phyloP scores from a whole-genome alignment of 225 moss, liverwort and hornwort genomes.

The Bryoerythrophyllum caledonicum region DNA sequence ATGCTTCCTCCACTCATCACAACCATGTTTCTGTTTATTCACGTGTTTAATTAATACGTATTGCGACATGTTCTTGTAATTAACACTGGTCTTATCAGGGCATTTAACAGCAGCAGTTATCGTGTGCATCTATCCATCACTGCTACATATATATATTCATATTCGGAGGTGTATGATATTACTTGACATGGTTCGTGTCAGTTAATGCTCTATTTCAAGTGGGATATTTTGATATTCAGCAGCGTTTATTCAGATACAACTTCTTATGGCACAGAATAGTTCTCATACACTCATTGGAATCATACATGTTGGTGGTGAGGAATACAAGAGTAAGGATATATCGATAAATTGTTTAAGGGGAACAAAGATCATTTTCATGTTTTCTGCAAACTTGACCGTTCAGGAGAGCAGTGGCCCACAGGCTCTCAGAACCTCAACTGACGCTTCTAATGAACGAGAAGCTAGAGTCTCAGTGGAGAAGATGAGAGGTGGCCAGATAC shows the following conservation, averaged over 20 bases:
- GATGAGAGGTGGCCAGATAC: slow-evolving; percentile 44
- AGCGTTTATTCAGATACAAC: no score
- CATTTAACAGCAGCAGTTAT: no score
- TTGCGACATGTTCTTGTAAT: no score
- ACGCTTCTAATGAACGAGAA: slow-evolving; percentile 7
- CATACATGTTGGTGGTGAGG: no score
- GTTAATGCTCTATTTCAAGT: background rate
- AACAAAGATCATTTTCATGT: no score
- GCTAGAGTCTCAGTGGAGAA: slow-evolving; percentile 38
- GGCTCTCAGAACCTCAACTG: slow-evolving; percentile 42
- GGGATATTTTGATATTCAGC: no score
- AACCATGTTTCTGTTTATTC: background rate
- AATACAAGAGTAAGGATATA: background rate
- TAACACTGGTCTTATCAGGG: no score
- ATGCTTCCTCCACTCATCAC: background rate
- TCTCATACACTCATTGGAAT: background rate
- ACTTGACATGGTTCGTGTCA: no score
- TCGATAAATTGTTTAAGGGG: background rate
- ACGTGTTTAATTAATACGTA: no score
- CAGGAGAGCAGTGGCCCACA: slow-evolving; percentile 7
- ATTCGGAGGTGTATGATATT: no score
- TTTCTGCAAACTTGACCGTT: background rate
- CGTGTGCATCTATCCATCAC: no score
- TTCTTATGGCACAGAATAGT: background rate
- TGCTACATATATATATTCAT: no score